Conservation (phyloP, 2,329 filamentous ascomycete genomes). For the Alternaria hordeiaustralica region DNA sequence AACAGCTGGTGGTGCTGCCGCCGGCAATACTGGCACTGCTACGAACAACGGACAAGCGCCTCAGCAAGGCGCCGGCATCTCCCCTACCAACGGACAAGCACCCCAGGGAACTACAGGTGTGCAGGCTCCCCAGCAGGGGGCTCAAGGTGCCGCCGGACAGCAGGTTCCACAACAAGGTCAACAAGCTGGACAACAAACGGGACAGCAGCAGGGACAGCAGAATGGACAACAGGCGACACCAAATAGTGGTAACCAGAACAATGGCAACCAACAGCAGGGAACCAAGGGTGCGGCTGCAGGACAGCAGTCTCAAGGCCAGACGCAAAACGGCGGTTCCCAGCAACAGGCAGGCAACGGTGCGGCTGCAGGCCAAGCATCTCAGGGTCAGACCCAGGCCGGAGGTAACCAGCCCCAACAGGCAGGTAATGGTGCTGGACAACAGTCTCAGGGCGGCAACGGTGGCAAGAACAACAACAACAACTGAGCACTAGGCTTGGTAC, state of each 20-base stretch:
- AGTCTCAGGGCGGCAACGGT: background rate
- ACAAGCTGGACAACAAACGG: conserved; percentile 5
- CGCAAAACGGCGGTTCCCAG: background rate
- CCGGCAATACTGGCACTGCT: conserved; percentile 3
- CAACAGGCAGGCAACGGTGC: background rate
- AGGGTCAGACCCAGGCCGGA: background rate
- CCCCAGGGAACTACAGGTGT: background rate
- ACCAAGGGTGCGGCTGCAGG: conserved; percentile 3
- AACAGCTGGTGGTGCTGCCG: conserved; percentile 10
- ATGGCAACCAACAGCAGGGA: background rate
- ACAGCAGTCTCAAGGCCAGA: background rate
- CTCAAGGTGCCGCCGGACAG: conserved; percentile 1
- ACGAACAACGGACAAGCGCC: background rate
- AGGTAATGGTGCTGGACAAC: background rate
- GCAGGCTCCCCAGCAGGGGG: conserved; percentile 3
- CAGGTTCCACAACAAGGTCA: conserved; percentile 13
- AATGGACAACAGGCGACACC: conserved; percentile 2
- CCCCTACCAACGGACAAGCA: background rate
- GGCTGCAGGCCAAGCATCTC: background rate
- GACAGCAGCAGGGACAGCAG: conserved; percentile 12
- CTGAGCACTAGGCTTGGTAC: background rate
- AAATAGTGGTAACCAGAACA: background rate
- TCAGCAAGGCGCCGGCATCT: background rate
- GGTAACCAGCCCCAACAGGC: background rate
- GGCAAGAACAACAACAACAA: background rate